phyloP scores from a whole-genome alignment of 805 yeast genomes.

The Saturnispora bothae region DNA sequence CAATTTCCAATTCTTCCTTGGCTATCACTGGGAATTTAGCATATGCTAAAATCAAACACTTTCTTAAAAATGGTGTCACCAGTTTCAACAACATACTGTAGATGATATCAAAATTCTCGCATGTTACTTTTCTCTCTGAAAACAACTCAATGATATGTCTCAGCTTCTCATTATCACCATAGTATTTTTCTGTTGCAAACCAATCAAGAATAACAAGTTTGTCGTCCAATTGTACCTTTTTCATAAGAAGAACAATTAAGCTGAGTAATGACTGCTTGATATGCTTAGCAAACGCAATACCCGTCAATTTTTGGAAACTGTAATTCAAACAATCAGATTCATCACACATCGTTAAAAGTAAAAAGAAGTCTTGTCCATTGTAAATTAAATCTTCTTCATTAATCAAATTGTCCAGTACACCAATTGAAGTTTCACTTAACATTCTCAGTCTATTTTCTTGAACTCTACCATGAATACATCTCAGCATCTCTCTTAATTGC shows the following conservation, averaged over 20 bases:
- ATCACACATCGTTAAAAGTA: constrained; percentile 36
- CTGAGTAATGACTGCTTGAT: constrained; percentile 36
- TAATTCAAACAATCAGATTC: constrained; percentile 39
- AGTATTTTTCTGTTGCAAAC: constrained; percentile 5
- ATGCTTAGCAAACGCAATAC: constrained; percentile 40
- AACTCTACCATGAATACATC: constrained; percentile 15
- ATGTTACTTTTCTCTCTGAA: constrained; percentile 16
- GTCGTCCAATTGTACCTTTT: constrained; percentile 2
- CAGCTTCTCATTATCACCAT: constrained; percentile 11
- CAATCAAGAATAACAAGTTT: no score
- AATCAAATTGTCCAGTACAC: constrained; percentile 47
- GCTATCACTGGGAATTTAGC: constrained; percentile 11
- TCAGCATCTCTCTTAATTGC: constrained; percentile 25
- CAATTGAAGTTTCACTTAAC: constrained; percentile 23
- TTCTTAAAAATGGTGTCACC: constrained; percentile 55
- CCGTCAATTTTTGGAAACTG: constrained; percentile 36
- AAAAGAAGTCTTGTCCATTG: constrained; percentile 41
- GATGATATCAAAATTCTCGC: constrained; percentile 30
- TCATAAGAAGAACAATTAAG: constrained; percentile 13
- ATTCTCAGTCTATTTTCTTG: constrained; percentile 18
- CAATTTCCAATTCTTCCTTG: constrained; percentile 6
- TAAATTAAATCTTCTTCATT: constrained; percentile 27
- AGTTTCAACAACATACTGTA: constrained; percentile 47
- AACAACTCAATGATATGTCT: constrained; percentile 15
- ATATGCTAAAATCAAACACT: constrained; percentile 45